Percentiles rank a stretch among this genome's conserved stretches.
Conservation (phyloP, 2,329 filamentous ascomycete species). For the Zymoseptoria ardabiliae region DNA sequence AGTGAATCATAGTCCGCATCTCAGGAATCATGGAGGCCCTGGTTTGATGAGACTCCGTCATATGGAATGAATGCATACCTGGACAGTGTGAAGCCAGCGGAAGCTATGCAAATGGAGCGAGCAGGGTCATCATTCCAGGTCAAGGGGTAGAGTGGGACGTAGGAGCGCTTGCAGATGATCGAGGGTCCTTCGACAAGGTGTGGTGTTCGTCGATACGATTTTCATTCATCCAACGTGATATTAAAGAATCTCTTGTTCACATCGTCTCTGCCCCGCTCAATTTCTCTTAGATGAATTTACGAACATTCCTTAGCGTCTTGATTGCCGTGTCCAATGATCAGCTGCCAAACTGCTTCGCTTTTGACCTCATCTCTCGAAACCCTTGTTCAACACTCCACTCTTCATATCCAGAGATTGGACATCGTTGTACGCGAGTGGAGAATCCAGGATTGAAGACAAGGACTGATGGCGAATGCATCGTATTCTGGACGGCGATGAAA, state of each 20-base stretch:
- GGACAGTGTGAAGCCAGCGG: too few relatives aligned
- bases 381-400: neutral
- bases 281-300: neutral
- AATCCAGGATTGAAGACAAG: neutral
- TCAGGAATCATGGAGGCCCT: too few relatives aligned
- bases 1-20: too few relatives aligned
- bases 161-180: neutral
- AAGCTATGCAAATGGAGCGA: neutral
- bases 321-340: neutral
- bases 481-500: neutral
- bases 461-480: neutral
- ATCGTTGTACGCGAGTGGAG: neutral
- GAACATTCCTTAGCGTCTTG: neutral
- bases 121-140: neutral
- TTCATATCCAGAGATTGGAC: neutral
- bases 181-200: neutral
- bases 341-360: neutral
- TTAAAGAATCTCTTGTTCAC: neutral
- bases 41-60: too few relatives aligned
- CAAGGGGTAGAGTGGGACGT: neutral
- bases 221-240: neutral
- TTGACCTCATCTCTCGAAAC: neutral
- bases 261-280: neutral
- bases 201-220: neutral
- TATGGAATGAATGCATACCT: too few relatives aligned